Evolutionary conservation across 108 stramenopile species (phyloP).

Genomic region (Discostella pseudostelligera): DNA sequence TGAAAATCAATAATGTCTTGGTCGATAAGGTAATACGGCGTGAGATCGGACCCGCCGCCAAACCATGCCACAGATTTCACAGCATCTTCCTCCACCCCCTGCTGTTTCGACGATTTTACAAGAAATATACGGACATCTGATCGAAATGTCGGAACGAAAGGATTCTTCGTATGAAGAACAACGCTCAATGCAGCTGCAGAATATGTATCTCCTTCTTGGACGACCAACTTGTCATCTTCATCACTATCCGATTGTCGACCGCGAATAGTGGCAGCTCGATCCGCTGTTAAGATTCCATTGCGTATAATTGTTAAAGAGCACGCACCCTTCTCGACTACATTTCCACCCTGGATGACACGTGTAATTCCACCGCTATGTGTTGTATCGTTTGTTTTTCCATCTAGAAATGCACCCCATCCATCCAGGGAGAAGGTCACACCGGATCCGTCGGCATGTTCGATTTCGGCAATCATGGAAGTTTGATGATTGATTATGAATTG

Average conservation of each 20-base stretch:
- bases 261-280: conserved; percentile 78
- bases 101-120: conserved; percentile 29
- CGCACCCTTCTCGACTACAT: conserved; percentile 92
- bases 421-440: conserved; percentile 58
- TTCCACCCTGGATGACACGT: conserved; percentile 85
- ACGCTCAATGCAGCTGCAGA: conserved; percentile 90
- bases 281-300: conserved; percentile 60
- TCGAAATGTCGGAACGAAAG: conserved; percentile 85
- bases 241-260: conserved; percentile 43
- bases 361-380: conserved; percentile 70
- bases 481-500: conserved; percentile 61
- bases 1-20: conserved; percentile 85
- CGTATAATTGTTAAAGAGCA: conserved; percentile 84
- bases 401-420: conserved; percentile 71
- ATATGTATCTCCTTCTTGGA: conserved; percentile 77
- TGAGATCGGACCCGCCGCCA: conserved; percentile 88
- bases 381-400: conserved; percentile 17
- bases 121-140: conserved; percentile 88
- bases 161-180: conserved; percentile 79
- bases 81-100: neutral
- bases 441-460: conserved; percentile 69
- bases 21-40: conserved; percentile 90
- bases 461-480: conserved; percentile 56
- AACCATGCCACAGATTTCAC: conserved; percentile 58
- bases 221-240: conserved; percentile 35